These are phyloP conservation scores for Candida caryicola DNA, from an alignment of 805 yeast genomes.

Conservation along the genomic window DNA sequence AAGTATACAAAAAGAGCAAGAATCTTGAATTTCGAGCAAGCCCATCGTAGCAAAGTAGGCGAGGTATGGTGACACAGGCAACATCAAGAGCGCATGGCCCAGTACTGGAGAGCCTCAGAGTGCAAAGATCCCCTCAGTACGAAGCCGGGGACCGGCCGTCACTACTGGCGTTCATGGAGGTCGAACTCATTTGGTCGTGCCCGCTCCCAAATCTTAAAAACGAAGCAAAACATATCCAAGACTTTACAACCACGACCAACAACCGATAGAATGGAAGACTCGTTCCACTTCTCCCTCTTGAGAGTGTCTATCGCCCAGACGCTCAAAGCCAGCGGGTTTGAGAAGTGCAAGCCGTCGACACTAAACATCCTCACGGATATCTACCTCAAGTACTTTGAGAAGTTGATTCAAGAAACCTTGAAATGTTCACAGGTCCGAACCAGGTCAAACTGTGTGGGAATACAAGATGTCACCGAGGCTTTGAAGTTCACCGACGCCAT, in stretches of 20 bases:
- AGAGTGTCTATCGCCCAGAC: slow-evolving; percentile 49
- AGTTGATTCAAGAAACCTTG: slow-evolving; percentile 50
- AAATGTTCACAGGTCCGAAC: slow-evolving; percentile 46
- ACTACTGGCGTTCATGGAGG: too few species aligned
- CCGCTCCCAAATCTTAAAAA: slow-evolving; percentile 3
- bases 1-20: background rate
- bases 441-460: slow-evolving; percentile 39
- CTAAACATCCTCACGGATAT: slow-evolving; percentile 78
- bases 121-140: too few species aligned
- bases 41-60: too few species aligned
- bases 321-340: slow-evolving; percentile 81
- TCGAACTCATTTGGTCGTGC: too few species aligned
- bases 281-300: slow-evolving; percentile 37
- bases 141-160: too few species aligned
- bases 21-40: background rate
- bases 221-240: too few species aligned
- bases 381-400: slow-evolving; percentile 58
- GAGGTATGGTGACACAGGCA: too few species aligned
- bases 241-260: too few species aligned
- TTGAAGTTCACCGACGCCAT: slow-evolving; percentile 61
- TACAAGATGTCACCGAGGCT: slow-evolving; percentile 73
- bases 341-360: slow-evolving; percentile 65
- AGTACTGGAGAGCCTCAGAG: too few species aligned
- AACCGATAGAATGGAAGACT: slow-evolving; percentile 40
- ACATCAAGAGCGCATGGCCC: too few species aligned